phyloP scores from a whole-genome alignment of 2,329 filamentous ascomycete genomes.

The Aspergillus sojae region DNA sequence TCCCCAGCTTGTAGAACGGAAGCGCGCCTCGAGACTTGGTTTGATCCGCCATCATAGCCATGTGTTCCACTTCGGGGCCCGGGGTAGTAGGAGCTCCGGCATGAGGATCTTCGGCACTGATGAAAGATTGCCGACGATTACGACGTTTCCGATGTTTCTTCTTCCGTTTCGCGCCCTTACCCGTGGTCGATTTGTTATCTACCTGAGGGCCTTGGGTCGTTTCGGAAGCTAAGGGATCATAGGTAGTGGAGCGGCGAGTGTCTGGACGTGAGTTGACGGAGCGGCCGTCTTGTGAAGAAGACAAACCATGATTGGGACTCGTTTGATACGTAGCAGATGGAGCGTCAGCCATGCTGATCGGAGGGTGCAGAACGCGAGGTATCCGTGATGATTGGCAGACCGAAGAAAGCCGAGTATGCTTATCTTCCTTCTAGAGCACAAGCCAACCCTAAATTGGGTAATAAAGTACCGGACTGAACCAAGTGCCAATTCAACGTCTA shows the following conservation, averaged over 20 bases:
- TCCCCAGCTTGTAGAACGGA: conserved; percentile 58
- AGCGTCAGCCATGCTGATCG: conserved; percentile 20
- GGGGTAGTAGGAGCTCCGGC: conserved; percentile 53
- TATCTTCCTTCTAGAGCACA: conserved; percentile 4
- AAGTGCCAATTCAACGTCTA: conserved; percentile 8
- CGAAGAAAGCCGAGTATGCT: not conserved
- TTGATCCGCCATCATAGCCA: conserved; percentile 33
- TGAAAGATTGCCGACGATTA: conserved; percentile 79
- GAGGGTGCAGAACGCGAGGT: not conserved
- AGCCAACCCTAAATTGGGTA: not conserved
- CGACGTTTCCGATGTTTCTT: conserved; percentile 81
- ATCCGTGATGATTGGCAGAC: conserved; percentile 4
- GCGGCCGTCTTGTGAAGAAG: conserved; percentile 13
- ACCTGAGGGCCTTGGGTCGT: conserved; percentile 23
- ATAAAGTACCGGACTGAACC: not conserved
- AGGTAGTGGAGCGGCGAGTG: not conserved
- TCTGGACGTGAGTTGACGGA: conserved; percentile 10
- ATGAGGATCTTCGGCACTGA: conserved; percentile 61
- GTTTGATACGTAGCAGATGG: conserved; percentile 18
- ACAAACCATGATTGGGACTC: conserved; percentile 12
- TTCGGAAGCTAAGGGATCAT: conserved; percentile 9
- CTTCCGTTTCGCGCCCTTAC: conserved; percentile 48
- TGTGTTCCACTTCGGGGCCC: conserved; percentile 39
- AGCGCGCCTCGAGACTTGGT: conserved; percentile 31
- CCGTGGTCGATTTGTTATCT: conserved; percentile 22